These are phyloP conservation scores for Vicia villosa DNA, from an alignment of 306 rosid species.

Conservation along the genomic window DNA sequence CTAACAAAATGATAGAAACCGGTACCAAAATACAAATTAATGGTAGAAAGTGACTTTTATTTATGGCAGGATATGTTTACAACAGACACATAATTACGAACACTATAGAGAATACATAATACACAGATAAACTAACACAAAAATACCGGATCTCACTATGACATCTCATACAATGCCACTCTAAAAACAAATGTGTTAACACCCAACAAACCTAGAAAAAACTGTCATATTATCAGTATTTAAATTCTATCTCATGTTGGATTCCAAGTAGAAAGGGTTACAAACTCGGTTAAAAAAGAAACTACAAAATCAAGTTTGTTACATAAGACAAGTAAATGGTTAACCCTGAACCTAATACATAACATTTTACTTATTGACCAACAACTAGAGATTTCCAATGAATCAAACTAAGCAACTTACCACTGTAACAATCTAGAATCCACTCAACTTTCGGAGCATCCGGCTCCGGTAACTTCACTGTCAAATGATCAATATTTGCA, in stretches of 20 bases:
- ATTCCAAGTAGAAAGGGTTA: not conserved
- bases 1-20: too few species aligned
- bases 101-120: too few species aligned
- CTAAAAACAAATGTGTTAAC: not conserved
- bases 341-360: not conserved
- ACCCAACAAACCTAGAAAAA: not conserved
- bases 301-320: not conserved
- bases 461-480: conserved; percentile 61
- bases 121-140: too few species aligned
- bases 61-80: too few species aligned
- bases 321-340: not conserved
- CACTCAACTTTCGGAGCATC: conserved; percentile 79
- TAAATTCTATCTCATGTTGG: not conserved
- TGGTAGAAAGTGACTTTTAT: too few species aligned
- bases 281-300: conserved; percentile 16
- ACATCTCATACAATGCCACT: conserved; percentile 16
- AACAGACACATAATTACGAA: too few species aligned
- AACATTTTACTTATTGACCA: not conserved
- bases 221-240: not conserved
- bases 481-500: conserved; percentile 70
- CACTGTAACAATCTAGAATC: conserved; percentile 79
- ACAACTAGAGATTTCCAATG: conserved; percentile 15
- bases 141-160: not conserved
- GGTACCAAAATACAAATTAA: too few species aligned
- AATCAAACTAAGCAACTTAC: conserved; percentile 39